Evolutionary conservation across 2,329 filamentous ascomycete genomes (phyloP), one percentile per base, ranked within the genome.

Genomic region (Bipolaris oryzae): DNA sequence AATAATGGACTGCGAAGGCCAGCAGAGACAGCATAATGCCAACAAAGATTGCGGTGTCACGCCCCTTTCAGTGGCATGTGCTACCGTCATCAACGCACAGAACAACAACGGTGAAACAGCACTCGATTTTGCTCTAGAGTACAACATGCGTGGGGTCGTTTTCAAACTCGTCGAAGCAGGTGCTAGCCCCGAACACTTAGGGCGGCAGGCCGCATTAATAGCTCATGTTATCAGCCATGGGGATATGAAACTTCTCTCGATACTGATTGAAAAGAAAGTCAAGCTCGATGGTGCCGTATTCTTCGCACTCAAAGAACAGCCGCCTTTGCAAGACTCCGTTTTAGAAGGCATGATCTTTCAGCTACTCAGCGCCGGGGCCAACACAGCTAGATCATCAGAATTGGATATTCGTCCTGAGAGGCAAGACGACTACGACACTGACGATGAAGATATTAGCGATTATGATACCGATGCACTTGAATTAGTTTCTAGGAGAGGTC

Each of bases 31-130:
- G 15, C 15, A 43, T 28, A 15, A 16, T 28, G 3, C 23, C 1
- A 23, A 43, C 7, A 15, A 3, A 7, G 41, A 28, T 7, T 16
- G 23, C 7, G 41, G 9, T 0, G 7, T 5, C 41, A 28, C 21
- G 1, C 15, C 2, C 15, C 41, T 16, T 11, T 28, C 41, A 43
- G 41, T 28, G 15, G 21, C 20, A 23, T 16, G 5, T 18, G 6
- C 44, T 50, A 31, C 44, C 7, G 28, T 55, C 38, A 34, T 62
- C 37, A 49, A 62, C 33, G 37, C 57, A 1, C 20, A 48, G 16
- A 58, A 60, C 31, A 37, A 53, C 10, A 54, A 58, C 7, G 54
- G 31, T 18, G 51, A 58, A 11, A 62, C 60, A 45, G 52, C 57
- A n/a, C 45, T 62, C 7, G 34, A 44, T 15, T 47, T 60, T 49